Conservation (phyloP, 148 eudicot genomes). For the Chenopodium album region DNA sequence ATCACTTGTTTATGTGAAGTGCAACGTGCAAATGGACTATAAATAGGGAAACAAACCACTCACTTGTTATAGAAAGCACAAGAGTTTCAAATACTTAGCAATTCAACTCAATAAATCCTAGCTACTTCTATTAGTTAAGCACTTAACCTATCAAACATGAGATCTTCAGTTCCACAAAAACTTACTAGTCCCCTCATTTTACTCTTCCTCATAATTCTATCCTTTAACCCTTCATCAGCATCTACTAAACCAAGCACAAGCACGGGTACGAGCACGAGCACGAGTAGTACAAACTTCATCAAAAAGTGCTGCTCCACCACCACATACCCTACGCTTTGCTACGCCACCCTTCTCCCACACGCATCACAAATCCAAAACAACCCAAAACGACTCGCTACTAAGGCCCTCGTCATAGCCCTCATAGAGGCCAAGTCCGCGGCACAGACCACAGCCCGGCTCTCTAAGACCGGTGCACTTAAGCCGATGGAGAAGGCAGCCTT, state of each 20-base stretch:
- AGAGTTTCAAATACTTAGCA: neutral
- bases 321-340: constrained; percentile 34
- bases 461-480: constrained; percentile 11
- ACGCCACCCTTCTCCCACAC: constrained; percentile 25
- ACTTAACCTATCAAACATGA: constrained; percentile 16
- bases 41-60: constrained; percentile 7
- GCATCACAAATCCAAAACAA: constrained; percentile 28
- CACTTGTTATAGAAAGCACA: neutral
- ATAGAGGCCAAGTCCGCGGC: constrained; percentile 21
- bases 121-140: neutral
- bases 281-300: constrained; percentile 23
- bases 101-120: neutral
- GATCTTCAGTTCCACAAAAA: neutral
- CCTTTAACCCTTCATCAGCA: constrained; percentile 13
- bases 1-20: neutral
- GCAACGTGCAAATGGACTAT: constrained; percentile 11
- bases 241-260: neutral
- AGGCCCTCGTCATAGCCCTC: constrained; percentile 31
- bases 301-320: constrained; percentile 28
- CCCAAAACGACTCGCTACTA: constrained; percentile 32
- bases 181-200: constrained; percentile 2
- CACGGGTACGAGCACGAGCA: neutral
- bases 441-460: constrained; percentile 12
- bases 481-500: constrained; percentile 33
- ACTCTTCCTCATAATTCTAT: constrained; percentile 6